These are phyloP conservation scores for Pichia exigua DNA, from an alignment of 805 yeast genomes.

Conservation along the genomic window DNA sequence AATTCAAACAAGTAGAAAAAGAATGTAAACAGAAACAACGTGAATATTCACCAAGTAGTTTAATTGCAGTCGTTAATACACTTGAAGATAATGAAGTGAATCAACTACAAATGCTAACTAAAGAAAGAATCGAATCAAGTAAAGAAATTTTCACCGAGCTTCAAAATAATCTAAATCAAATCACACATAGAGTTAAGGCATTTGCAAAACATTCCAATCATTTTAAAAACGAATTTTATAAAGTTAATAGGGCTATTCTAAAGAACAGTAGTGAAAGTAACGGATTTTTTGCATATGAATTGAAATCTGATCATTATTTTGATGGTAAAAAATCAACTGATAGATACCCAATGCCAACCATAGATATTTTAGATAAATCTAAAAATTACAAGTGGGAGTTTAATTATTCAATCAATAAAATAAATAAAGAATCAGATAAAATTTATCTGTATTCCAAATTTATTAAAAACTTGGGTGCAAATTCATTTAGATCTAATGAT, in stretches of 20 bases:
- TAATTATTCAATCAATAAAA: constrained; percentile 17
- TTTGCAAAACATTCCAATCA: constrained; percentile 13
- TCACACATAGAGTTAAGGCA: constrained; percentile 16
- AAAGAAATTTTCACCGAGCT: neutral
- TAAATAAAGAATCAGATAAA: constrained; percentile 11
- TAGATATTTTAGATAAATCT: constrained; percentile 17
- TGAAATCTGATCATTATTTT: constrained; percentile 30
- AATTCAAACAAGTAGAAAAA: constrained; percentile 3
- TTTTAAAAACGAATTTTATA: constrained; percentile 12
- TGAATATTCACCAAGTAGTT: neutral
- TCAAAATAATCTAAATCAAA: constrained; percentile 11
- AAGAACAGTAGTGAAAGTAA: constrained; percentile 11
- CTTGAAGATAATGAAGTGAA: constrained; percentile 5
- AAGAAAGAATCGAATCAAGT: constrained; percentile 13
- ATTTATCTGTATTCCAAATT: constrained; percentile 8
- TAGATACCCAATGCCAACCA: constrained; percentile 25
- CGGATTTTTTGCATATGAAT: constrained; percentile 30
- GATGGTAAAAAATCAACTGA: constrained; percentile 23
- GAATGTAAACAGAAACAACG: constrained; percentile 1
- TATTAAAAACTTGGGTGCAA: constrained; percentile 10
- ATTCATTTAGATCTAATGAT: constrained; percentile 6
- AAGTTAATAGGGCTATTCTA: constrained; percentile 14
- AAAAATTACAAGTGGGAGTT: constrained; percentile 21
- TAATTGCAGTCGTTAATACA: constrained; percentile 11
- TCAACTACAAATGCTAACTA: constrained; percentile 15